A percentile compares a stretch with the other conserved stretches of the same genome.
Evolutionary conservation across 2,329 filamentous ascomycete genomes (phyloP).

Genomic region (Coleophoma crateriformis): DNA sequence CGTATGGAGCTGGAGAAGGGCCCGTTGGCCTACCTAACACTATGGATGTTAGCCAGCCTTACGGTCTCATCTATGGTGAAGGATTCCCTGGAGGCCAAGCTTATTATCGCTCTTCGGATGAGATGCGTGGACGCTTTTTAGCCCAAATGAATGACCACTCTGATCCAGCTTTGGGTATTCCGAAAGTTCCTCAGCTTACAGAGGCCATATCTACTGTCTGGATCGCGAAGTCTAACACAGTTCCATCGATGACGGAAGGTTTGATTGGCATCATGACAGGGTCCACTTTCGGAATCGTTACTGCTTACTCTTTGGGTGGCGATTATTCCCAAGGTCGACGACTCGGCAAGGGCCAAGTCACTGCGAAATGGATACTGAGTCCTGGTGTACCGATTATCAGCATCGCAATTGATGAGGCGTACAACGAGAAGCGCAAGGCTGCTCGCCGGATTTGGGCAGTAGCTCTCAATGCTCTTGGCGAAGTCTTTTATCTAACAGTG

Average conservation of each 20-base stretch:
- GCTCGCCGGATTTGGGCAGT: conserved; percentile 81
- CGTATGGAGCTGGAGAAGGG: conserved; percentile 74
- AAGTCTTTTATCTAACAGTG: conserved; percentile 79
- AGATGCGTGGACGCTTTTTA: conserved; percentile 73
- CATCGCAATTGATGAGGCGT: conserved; percentile 78
- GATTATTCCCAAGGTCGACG: conserved; percentile 48
- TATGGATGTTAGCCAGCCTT: conserved; percentile 85
- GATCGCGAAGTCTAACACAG: conserved; percentile 76
- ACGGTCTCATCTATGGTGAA: conserved; percentile 80
- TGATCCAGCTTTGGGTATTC: conserved; percentile 66
- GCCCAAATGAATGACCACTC: conserved; percentile 53
- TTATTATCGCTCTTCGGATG: conserved; percentile 70
- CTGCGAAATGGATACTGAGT: conserved; percentile 82
- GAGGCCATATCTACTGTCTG: conserved; percentile 77
- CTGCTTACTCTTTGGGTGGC: conserved; percentile 69
- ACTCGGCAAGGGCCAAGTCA: conserved; percentile 72
- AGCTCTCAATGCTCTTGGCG: conserved; percentile 87
- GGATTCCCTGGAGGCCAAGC: conserved; percentile 77
- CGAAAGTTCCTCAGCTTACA: conserved; percentile 62
- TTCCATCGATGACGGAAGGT: conserved; percentile 68
- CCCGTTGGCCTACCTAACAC: conserved; percentile 76
- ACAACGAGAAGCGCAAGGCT: conserved; percentile 63
- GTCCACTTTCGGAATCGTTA: conserved; percentile 77
- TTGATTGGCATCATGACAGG: conserved; percentile 79
- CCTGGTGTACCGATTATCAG: conserved; percentile 89